These are phyloP conservation scores for Vaucheria bursata DNA, from an alignment of 352 stramenopile species.

Conservation along the genomic window DNA sequence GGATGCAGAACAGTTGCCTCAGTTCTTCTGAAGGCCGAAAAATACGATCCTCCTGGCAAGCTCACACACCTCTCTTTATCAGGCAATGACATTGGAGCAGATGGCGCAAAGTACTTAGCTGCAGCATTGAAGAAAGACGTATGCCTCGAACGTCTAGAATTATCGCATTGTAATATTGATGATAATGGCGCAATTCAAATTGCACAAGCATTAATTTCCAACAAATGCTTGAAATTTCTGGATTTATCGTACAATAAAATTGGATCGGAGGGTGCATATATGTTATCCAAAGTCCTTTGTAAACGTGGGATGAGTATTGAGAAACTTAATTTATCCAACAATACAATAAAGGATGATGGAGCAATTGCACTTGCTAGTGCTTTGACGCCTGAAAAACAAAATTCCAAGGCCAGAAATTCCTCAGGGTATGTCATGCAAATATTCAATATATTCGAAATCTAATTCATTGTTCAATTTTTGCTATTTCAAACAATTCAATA, in stretches of 20 bases:
- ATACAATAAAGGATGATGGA: constrained; percentile 13
- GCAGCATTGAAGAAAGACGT: constrained; percentile 35
- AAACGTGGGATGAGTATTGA: constrained; percentile 1
- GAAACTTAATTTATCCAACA: constrained; percentile 26
- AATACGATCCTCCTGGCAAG: neutral
- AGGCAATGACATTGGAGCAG: constrained; percentile 30
- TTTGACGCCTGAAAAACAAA: neutral
- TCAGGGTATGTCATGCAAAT: no score
- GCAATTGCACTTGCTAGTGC: constrained; percentile 16
- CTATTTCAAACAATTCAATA: no score
- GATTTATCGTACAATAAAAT: constrained; percentile 39
- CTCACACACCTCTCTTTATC: constrained; percentile 14
- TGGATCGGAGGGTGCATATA: constrained; percentile 11
- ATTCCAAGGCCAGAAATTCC: neutral
- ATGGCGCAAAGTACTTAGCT: constrained; percentile 26
- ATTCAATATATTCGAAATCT: no score
- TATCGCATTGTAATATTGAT: constrained; percentile 31
- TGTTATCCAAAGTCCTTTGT: constrained; percentile 10
- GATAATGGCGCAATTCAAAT: constrained; percentile 27
- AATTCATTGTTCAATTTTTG: no score
- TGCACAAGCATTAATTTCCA: constrained; percentile 30
- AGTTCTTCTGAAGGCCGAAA: neutral
- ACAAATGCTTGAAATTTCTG: constrained; percentile 35
- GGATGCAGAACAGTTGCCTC: constrained; percentile 27
- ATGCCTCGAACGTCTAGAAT: constrained; percentile 32